Percentiles rank a stretch among this genome's conserved stretches.
phyloP scores from a whole-genome alignment of 257 asterid species.

The Anisodus acutangulus region DNA sequence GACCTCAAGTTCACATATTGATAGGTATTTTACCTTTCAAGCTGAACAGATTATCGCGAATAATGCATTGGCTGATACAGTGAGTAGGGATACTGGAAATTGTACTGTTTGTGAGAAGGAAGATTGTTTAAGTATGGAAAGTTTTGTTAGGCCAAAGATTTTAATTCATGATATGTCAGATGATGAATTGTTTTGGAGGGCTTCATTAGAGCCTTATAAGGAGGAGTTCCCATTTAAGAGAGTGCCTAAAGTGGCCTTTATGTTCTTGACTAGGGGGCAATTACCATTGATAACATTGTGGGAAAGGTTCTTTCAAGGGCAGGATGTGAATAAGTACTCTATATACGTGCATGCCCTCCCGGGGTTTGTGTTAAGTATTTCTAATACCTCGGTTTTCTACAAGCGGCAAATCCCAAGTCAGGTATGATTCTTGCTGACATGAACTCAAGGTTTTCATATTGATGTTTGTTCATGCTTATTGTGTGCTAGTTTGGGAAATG shows the following conservation, averaged over 20 bases:
- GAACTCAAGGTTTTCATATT: slow-evolving; percentile 30
- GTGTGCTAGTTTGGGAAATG: neutral
- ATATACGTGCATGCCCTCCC: slow-evolving; percentile 84
- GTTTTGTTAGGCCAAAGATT: slow-evolving; percentile 54
- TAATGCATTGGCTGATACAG: slow-evolving; percentile 39
- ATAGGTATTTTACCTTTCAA: slow-evolving; percentile 58
- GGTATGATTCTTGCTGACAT: slow-evolving; percentile 52
- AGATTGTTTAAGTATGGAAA: slow-evolving; percentile 60
- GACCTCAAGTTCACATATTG: slow-evolving; percentile 79
- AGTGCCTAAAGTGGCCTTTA: slow-evolving; percentile 83
- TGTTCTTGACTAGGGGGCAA: slow-evolving; percentile 91
- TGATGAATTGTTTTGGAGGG: slow-evolving; percentile 93
- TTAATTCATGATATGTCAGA: slow-evolving; percentile 75
- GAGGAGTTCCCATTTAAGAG: slow-evolving; percentile 74
- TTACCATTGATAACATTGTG: slow-evolving; percentile 86
- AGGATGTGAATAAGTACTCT: slow-evolving; percentile 64
- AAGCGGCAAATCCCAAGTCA: slow-evolving; percentile 82
- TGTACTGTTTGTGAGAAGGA: slow-evolving; percentile 49
- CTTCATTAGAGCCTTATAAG: slow-evolving; percentile 81
- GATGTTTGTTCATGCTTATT: slow-evolving; percentile 25
- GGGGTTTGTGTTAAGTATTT: slow-evolving; percentile 61
- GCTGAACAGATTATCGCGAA: slow-evolving; percentile 48
- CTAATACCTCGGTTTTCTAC: slow-evolving; percentile 70
- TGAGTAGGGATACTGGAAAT: slow-evolving; percentile 3
- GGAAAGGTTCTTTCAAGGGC: slow-evolving; percentile 87